Evolutionary conservation across 768 basidiomycete species (phyloP).

Genomic region (Plicaturopsis crispa): DNA sequence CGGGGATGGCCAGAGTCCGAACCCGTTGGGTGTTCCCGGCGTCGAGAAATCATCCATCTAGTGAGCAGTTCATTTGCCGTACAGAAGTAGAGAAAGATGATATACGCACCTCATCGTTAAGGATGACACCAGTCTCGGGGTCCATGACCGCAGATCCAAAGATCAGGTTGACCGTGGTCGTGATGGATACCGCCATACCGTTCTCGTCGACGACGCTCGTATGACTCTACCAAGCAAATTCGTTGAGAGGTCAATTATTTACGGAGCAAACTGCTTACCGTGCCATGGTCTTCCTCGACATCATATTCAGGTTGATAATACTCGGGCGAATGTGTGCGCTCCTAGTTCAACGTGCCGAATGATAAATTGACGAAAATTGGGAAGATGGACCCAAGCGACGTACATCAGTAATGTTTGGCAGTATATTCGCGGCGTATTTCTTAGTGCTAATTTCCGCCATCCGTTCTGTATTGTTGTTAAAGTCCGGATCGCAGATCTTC

Average conservation of each 20-base stretch:
- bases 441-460: conserved; percentile 66
- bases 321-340: conserved; percentile 67
- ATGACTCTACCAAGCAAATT: conserved; percentile 56
- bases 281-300: conserved; percentile 77
- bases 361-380: too few species aligned
- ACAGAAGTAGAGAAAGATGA: not conserved
- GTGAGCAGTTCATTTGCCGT: not conserved
- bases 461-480: conserved; percentile 42
- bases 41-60: conserved; percentile 91
- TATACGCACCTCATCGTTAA: conserved; percentile 72
- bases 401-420: conserved; percentile 78
- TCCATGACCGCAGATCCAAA: conserved; percentile 90
- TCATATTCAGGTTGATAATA: conserved; percentile 87
- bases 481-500: conserved; percentile 73
- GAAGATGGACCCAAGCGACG: too few species aligned
- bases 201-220: conserved; percentile 74
- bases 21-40: conserved; percentile 77
- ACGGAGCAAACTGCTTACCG: too few species aligned
- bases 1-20: conserved; percentile 76
- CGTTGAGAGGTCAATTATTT: conserved; percentile 2
- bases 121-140: conserved; percentile 76
- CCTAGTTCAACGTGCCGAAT: conserved; percentile 45
- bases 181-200: conserved; percentile 83
- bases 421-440: conserved; percentile 52
- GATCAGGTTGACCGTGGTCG: conserved; percentile 82